These are phyloP conservation scores for Lepidium didymum DNA, from an alignment of 345 rosid genomes.

Conservation along the genomic window DNA sequence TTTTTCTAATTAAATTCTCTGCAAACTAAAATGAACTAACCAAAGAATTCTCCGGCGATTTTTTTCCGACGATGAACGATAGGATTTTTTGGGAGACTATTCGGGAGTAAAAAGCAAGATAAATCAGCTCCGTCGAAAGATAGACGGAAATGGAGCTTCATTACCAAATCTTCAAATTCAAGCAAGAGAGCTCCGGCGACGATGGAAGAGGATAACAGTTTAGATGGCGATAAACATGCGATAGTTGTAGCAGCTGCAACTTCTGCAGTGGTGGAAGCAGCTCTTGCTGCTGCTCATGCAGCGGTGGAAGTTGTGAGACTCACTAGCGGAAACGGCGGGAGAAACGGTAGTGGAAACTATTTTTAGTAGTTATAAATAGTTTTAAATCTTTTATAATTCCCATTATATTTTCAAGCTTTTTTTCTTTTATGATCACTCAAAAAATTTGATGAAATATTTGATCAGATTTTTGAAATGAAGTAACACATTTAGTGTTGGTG, in stretches of 20 bases:
- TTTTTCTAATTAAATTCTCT: not conserved
- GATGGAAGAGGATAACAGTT: conserved; percentile 9
- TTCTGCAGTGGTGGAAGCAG: conserved; percentile 87
- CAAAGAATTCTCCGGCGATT: no score
- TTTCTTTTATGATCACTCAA: not conserved
- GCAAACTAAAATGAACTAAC: not conserved
- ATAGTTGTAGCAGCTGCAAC: conserved; percentile 41
- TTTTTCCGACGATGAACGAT: conserved; percentile 35
- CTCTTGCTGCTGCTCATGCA: conserved; percentile 87
- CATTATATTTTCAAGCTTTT: not conserved
- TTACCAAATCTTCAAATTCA: conserved; percentile 35
- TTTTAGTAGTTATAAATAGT: conserved; percentile 19
- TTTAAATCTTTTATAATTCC: not conserved
- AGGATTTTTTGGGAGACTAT: conserved; percentile 80
- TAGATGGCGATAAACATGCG: conserved; percentile 67
- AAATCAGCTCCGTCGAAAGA: conserved; percentile 31
- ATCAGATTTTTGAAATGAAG: not conserved
- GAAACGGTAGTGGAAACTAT: not conserved
- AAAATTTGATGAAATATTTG: not conserved
- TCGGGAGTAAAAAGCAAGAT: conserved; percentile 41
- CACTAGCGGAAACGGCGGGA: conserved; percentile 36
- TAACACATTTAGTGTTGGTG: not conserved
- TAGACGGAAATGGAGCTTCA: conserved; percentile 59
- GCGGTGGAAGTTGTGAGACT: conserved; percentile 91
- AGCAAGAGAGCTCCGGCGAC: not conserved